Base-by-base conservation (phyloP, 2,329 filamentous ascomycete genomes). In the Aquanectria penicillioides region DNA sequence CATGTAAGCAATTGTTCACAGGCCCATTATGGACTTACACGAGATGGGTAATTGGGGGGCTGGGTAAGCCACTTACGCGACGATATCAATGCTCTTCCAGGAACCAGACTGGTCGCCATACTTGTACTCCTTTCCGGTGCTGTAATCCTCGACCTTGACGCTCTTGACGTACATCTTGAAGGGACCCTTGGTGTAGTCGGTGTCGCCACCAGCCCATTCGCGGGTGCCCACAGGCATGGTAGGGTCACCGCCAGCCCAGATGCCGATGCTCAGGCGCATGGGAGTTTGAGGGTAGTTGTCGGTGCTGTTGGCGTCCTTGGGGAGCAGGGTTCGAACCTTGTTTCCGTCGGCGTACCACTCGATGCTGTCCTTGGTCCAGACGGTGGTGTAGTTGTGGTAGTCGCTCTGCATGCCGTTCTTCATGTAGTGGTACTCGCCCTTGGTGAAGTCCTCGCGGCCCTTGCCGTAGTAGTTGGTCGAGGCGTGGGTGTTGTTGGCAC, bases 381-480 rank as follows among this genome's bases (percentile, higher is more conserved):
- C 80, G 25, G 87, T 81, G n/a, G 89, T 90, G 76, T 93, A 94
- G 72, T 91, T 93, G 81, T 92, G 89, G 72, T 83, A 89, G 51
- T 86, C 84, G 44, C 80, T 78, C 69, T 85, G 85, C 36, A 86
- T 82, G 64, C 81, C 80, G 22, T 81, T 75, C 8, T 86, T 73
- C 48, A 85, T 76, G 9, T 77, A 74, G 69, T 90, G 83, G 73
- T 87, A 86, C 37, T 80, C 80, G 62, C 85, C 90, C 62, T 90
- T 88, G 68, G 86, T 81, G 76, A 81, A 72, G 80, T 90, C 73
- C 76, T 86, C 79, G 78, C 76, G 80, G 44, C 90, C 91, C 79
- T 94, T 93, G 73, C 91, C 89, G 69, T 91, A 94, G 77, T 89
- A 94, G 79, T 94, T 94, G 66, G 86, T 89, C 67, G 91, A 83